Evolutionary conservation across 257 asterid species (phyloP), one percentile per base, ranked within the genome.

Genomic region (Gentiana macrophylla): DNA sequence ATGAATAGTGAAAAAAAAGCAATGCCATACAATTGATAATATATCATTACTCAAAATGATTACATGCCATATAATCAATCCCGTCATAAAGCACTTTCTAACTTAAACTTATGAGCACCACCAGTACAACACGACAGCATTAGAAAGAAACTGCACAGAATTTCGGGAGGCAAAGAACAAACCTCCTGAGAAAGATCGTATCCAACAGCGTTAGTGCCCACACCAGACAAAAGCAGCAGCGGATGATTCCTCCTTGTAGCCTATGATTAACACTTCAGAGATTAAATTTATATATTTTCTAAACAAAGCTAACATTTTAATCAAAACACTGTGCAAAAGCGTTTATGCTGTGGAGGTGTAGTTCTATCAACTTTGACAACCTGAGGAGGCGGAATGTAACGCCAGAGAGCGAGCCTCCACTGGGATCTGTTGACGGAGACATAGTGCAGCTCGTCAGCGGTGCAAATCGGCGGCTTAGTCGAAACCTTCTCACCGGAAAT

Each of bases 121-220:
- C 24, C 24, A 24, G 24, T 24, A 24, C 24, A 24, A 35, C 6
- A 35, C 4, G 36, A 2, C 34, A 36, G 37, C 35, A 0, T 33
- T 12, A 12, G 46, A 4, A 7, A 1, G 6, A 53, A 4, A 9
- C 11, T 24, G 32, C 62, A 37, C 12, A 32, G 50, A 32, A 4
- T 35, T 6, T 7, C 33, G 11, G 5, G 0, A 6, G 50, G 4
- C 9, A 53, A 53, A 44, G 52, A 69, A 83, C 85, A 47, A 60
- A 91, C 97, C 95, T 69, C 98, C 53, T 95, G 88, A 60, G 97
- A 69, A 60, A 92, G 93, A 77, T 92, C 98, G 74, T 91, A 92
- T 78, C 95, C 97, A 66, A 92, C 80, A 49, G 97, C 98, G 76
- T 92, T 92, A 64, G 97, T 92, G 63, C 94, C 98, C 55, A 88